Evolutionary conservation across 257 asterid species (phyloP).

Genomic region (Buddleja alternifolia): DNA sequence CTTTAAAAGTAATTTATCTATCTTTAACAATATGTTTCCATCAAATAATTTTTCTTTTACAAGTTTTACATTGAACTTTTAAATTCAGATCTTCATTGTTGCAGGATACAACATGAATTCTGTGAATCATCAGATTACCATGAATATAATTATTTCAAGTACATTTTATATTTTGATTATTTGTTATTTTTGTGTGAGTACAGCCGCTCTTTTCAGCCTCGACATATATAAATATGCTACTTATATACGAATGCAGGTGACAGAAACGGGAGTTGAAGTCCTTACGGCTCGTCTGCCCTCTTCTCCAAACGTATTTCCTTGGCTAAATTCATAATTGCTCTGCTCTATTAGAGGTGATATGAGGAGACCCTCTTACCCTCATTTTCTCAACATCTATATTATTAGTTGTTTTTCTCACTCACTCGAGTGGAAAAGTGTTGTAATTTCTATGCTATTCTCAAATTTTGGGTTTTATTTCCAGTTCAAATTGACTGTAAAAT

Average conservation of each 20-base stretch:
- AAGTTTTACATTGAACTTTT: neutral
- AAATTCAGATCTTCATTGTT: neutral
- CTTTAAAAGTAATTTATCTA: no score
- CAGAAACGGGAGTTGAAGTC: conserved; percentile 92
- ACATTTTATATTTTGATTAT: neutral
- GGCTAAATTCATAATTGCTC: conserved; percentile 58
- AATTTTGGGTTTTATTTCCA: conserved; percentile 29
- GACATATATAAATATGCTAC: no score
- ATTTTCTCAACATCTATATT: conserved; percentile 4
- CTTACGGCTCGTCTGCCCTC: conserved; percentile 89
- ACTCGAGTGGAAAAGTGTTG: conserved; percentile 26
- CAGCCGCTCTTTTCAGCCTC: no score
- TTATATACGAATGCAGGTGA: conserved; percentile 53
- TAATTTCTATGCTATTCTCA: conserved; percentile 24
- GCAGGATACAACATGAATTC: neutral
- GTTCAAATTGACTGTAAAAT: conserved; percentile 18
- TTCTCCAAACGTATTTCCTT: conserved; percentile 86
- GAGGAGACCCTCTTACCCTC: conserved; percentile 9
- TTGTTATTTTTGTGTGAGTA: no score
- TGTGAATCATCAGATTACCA: neutral
- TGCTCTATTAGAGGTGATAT: conserved; percentile 12
- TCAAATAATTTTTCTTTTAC: no score
- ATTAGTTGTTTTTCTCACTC: neutral
- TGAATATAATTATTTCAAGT: neutral
- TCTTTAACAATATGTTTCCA: no score